Evolutionary conservation across 805 yeast species (phyloP).

Genomic region (Babjeviella inositovora): DNA sequence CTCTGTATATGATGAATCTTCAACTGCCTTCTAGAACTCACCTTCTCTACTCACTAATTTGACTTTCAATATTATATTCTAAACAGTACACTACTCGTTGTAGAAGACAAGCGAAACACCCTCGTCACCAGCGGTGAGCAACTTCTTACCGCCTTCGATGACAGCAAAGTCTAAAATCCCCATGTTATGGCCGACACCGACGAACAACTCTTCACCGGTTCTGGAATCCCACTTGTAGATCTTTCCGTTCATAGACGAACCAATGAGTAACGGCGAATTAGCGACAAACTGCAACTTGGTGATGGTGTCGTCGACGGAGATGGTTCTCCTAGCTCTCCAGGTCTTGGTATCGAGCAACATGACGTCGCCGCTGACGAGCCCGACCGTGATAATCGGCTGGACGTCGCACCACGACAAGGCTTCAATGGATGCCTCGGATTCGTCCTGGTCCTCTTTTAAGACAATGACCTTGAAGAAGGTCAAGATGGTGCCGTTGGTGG

Average conservation of each 20-base stretch:
- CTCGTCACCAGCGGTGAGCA: slow-evolving; percentile 93
- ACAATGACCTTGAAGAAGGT: slow-evolving; percentile 53
- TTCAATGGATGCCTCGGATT: slow-evolving; percentile 56
- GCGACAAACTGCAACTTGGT: slow-evolving; percentile 60
- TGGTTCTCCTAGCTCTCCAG: slow-evolving; percentile 70
- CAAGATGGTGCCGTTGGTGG: slow-evolving; percentile 57
- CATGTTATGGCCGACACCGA: slow-evolving; percentile 85
- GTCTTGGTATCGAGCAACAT: slow-evolving; percentile 67
- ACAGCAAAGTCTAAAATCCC: slow-evolving; percentile 80
- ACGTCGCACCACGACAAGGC: slow-evolving; percentile 63
- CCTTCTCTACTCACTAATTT: no score
- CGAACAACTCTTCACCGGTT: slow-evolving; percentile 63
- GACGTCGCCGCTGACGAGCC: slow-evolving; percentile 82
- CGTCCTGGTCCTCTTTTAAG: slow-evolving; percentile 34
- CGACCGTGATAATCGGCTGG: slow-evolving; percentile 63
- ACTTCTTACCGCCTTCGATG: slow-evolving; percentile 45
- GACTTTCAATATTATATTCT: no score
- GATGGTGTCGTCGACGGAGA: slow-evolving; percentile 65
- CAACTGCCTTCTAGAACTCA: no score
- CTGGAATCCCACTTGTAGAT: slow-evolving; percentile 82
- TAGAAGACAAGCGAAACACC: slow-evolving; percentile 74
- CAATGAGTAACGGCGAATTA: slow-evolving; percentile 42
- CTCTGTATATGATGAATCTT: no score
- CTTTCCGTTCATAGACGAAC: slow-evolving; percentile 72
- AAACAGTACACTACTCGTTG: no score